Conservation (phyloP, 2,329 filamentous ascomycete species). For the Cyphellophora attinorum region DNA sequence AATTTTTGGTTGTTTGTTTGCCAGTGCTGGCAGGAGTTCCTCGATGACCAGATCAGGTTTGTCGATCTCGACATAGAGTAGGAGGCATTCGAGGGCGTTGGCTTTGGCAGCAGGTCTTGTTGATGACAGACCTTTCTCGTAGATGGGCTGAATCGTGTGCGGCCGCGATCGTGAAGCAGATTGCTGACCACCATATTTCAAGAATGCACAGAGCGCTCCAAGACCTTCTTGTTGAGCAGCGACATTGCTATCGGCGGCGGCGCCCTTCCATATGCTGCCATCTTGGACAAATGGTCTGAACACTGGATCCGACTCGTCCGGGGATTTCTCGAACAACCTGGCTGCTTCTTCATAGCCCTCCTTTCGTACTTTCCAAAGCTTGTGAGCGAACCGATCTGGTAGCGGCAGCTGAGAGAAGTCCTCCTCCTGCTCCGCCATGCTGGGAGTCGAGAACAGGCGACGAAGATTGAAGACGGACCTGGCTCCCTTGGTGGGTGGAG, state of each 20-base stretch:
- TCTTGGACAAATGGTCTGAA: conserved; percentile 86
- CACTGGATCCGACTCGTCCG: conserved; percentile 73
- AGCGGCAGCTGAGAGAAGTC: conserved; percentile 34
- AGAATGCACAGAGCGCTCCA: conserved; percentile 75
- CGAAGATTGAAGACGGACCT: conserved; percentile 7
- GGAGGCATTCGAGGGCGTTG: conserved; percentile 72
- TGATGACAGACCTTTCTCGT: conserved; percentile 83
- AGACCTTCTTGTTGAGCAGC: conserved; percentile 93
- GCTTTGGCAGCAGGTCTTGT: conserved; percentile 83
- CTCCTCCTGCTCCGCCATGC: conserved; percentile 32
- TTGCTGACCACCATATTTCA: conserved; percentile 79
- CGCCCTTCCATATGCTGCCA: conserved; percentile 78
- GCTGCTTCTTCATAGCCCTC: conserved; percentile 86
- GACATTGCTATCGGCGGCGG: conserved; percentile 89
- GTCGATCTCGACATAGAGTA: conserved; percentile 86
- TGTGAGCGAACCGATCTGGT: conserved; percentile 32
- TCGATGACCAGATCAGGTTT: conserved; percentile 77
- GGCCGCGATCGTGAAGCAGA: conserved; percentile 59
- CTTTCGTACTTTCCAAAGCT: conserved; percentile 95
- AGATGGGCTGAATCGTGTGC: conserved; percentile 65
- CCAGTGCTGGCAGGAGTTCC: conserved; percentile 72
- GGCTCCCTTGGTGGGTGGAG: not conserved
- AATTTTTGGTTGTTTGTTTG: conserved; percentile 86
- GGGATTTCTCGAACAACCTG: conserved; percentile 74
- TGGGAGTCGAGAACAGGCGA: conserved; percentile 18